phyloP scores from a whole-genome alignment of 208 protist genomes.

The Wallacemonas sp. region DNA sequence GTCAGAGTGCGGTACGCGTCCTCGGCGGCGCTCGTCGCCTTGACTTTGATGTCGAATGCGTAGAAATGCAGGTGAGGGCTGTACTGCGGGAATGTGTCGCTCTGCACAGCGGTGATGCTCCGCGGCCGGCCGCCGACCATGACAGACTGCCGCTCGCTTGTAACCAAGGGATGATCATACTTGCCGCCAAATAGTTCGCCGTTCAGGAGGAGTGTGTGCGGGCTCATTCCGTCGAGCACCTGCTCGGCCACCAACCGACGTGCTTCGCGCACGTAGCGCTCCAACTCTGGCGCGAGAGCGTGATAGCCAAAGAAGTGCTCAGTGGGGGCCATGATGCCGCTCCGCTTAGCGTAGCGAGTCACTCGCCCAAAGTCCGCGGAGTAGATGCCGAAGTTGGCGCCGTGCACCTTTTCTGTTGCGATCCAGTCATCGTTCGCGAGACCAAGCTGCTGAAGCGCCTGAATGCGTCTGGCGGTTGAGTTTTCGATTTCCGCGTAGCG shows the following conservation, averaged over 20 bases:
- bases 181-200: conserved; percentile 90
- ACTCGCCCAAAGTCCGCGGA: conserved; percentile 53
- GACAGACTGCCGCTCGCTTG: conserved; percentile 45
- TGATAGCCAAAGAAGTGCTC: conserved; percentile 92
- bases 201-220: conserved; percentile 71
- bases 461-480: conserved; percentile 68
- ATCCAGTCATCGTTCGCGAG: conserved; percentile 86
- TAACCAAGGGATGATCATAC: conserved; percentile 79
- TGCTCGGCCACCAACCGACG: conserved; percentile 47
- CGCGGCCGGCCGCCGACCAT: conserved; percentile 59
- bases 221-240: conserved; percentile 19
- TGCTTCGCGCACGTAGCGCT: conserved; percentile 31
- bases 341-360: conserved; percentile 78
- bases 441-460: conserved; percentile 41
- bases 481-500: conserved; percentile 87
- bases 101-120: conserved; percentile 66
- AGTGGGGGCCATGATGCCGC: conserved; percentile 71
- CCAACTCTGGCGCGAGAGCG: conserved; percentile 70
- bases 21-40: conserved; percentile 22
- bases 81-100: conserved; percentile 86
- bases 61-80: conserved; percentile 87
- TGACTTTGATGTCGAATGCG: conserved; percentile 89
- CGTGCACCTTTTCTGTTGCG: conserved; percentile 88
- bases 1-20: conserved; percentile 51
- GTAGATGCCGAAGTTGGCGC: conserved; percentile 90